Base-by-base conservation (phyloP, 441 rosid species). In the Pelargonium hybrid region DNA sequence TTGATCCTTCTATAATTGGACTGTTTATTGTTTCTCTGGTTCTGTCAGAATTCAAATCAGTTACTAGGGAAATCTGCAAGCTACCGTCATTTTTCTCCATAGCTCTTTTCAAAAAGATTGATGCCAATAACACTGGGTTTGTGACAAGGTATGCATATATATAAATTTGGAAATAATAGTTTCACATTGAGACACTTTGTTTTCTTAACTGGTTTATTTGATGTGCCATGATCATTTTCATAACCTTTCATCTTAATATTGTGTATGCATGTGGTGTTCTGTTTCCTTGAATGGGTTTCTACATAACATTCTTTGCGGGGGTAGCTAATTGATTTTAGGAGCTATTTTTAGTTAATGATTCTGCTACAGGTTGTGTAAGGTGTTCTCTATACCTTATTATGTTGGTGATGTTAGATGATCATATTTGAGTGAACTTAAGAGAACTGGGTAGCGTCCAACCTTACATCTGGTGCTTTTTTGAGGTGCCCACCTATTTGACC, bases 21-120 rank as follows among this genome's bases (percentile, higher is more conserved):
- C 48, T 75, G 1, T 64, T 75, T 63, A 73, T 65, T 37, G 4
- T 62, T 52, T 43, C 31, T 77, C 73, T 76, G 77, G 31, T n/a
- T 70, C 64, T 71, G 59, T 50, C 82, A 95, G 99, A 92, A 77
- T 92, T 95, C 75, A 92, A 89, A 82, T 72, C 87, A 67, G 87
- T 95, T 65, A 88, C 99, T 8, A 83, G 84, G 78, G 99, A 95
- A 78, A 87, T 95, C 72, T 95, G 98, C 95, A 92, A 90, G 87
- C 85, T 95, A 69, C 99, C 99, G 29, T 88, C 97, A 65, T 95
- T 88, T 85, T 89, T 95, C 81, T 95, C 97, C 70, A 72, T 87
- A 0, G 79, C 79, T 50, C 91, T 95, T 67, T 92, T 95, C 82
- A 84, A 71, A 75, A 90, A 83, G 86, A 90, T 95, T 72, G 98